Conservation (phyloP, 164 flowering plant species). For the Vitis cinerea region DNA sequence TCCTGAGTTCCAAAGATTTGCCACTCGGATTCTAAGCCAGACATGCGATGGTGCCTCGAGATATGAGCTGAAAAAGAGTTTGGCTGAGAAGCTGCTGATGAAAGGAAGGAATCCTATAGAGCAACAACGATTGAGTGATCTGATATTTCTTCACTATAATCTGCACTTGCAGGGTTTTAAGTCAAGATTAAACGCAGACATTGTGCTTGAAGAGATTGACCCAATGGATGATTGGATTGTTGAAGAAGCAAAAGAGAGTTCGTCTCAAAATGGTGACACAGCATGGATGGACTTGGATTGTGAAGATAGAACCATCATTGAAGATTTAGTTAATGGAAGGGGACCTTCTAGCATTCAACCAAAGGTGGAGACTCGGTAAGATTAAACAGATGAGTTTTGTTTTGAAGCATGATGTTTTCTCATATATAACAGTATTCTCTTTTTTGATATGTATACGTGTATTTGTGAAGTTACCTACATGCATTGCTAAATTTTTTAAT, state of each 20-base stretch:
- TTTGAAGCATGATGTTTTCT: too few relatives aligned
- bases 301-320: too few relatives aligned
- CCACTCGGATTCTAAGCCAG: slow-evolving; percentile 53
- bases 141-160: slow-evolving; percentile 25
- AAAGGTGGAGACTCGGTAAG: slow-evolving; percentile 7
- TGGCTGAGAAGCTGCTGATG: slow-evolving; percentile 44
- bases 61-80: slow-evolving; percentile 39
- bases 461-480: too few relatives aligned
- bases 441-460: too few relatives aligned
- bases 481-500: too few relatives aligned
- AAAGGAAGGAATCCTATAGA: slow-evolving; percentile 39
- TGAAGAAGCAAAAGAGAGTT: neutral
- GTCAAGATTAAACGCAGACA: neutral
- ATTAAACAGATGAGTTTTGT: neutral
- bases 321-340: too few relatives aligned
- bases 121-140: slow-evolving; percentile 23
- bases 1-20: slow-evolving; percentile 61
- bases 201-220: slow-evolving; percentile 13
- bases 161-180: slow-evolving; percentile 10
- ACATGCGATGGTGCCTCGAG: slow-evolving; percentile 51
- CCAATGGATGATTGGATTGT: slow-evolving; percentile 20
- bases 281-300: too few relatives aligned
- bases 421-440: too few relatives aligned
- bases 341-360: neutral
- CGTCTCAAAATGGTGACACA: too few relatives aligned